Evolutionary conservation across 1,139 yeast genomes (phyloP).

Genomic region (Kazachstania sp.): DNA sequence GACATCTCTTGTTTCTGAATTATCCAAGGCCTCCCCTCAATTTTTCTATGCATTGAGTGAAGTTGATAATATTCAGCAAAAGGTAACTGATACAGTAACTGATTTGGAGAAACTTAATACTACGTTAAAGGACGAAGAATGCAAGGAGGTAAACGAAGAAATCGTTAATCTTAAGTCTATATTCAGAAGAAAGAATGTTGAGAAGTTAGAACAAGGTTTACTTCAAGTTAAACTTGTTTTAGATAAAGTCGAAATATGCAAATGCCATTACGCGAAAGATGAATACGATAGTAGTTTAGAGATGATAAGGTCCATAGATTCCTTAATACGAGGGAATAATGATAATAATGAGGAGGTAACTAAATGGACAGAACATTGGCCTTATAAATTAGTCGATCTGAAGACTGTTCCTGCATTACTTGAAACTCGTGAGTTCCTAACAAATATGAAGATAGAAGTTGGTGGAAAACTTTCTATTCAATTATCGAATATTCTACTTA

Average conservation of each 20-base stretch:
- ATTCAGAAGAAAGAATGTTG: conserved; percentile 51
- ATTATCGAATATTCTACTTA: conserved; percentile 47
- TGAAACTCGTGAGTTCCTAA: conserved; percentile 43
- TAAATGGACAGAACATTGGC: conserved; percentile 40
- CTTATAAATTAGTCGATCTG: conserved; percentile 44
- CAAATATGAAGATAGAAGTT: conserved; percentile 47
- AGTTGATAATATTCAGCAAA: conserved; percentile 48
- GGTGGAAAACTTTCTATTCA: conserved; percentile 58
- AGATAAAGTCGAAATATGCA: conserved; percentile 45
- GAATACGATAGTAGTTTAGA: conserved; percentile 42
- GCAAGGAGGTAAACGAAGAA: conserved; percentile 46
- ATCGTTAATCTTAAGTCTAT: conserved; percentile 44
- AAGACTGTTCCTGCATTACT: conserved; percentile 50
- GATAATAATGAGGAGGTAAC: conserved; percentile 29
- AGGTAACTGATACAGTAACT: conserved; percentile 46
- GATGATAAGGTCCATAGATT: conserved; percentile 48
- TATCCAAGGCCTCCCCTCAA: conserved; percentile 73
- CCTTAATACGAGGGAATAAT: conserved; percentile 46
- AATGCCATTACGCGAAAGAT: conserved; percentile 38
- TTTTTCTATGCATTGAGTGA: conserved; percentile 81
- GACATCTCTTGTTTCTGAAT: conserved; percentile 68
- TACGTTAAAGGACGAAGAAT: conserved; percentile 39
- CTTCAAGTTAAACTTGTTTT: conserved; percentile 52
- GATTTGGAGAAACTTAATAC: conserved; percentile 40
- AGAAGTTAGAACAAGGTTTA: conserved; percentile 52